Base-by-base conservation (phyloP, 1,284 basidiomycete genomes). In the Ceratobasidium sp. region DNA sequence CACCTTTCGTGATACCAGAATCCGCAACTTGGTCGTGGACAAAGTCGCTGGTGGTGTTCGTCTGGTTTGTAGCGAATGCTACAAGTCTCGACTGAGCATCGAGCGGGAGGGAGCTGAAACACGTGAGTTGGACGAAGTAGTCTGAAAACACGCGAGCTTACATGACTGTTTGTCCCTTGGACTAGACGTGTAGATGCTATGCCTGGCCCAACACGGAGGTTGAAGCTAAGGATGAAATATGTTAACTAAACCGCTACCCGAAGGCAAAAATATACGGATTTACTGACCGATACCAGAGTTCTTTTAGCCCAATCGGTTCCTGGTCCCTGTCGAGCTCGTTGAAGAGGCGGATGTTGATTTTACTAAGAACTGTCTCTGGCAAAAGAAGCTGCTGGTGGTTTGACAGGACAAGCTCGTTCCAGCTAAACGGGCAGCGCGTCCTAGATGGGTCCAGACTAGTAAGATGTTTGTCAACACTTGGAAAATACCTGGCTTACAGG, bases 231-330 rank as follows among this genome's bases (percentile, higher is more conserved):
- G n/a, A n/a, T 14, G 32, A 57, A 57, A 21, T 18, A 14, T 18
- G 3, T 16, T n/a, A 18, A 34, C 18, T 8, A 32, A 10, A 16
- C 21, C n/a, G n/a, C n/a, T n/a, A n/a, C n/a, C n/a, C n/a, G n/a
- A n/a, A n/a, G n/a, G n/a, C n/a, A n/a, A n/a, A n/a, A n/a, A n/a
- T n/a, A n/a, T n/a, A n/a, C n/a, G n/a, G n/a, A n/a, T n/a, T n/a
- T n/a, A 28, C 65, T 32, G 18, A 57, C 65, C 65, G 50, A 52
- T 69, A 69, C 65, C 65, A 69, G 1, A n/a, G 10, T 14, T 69
- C 65, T 1, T 45, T 9, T 14, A n/a, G 23, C 4, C 36, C 39
- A 46, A 69, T 57, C 18, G 2, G 18, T 1, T 9, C 16, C 18
- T 60, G 52, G 16, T 55, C 26, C 14, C 53, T 4, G 16, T 50